Percentiles rank a stretch among this genome's conserved stretches.
These are phyloP conservation scores for Aspergillus cejpii DNA, from an alignment of 2,329 filamentous ascomycete species.

Conservation along the genomic window DNA sequence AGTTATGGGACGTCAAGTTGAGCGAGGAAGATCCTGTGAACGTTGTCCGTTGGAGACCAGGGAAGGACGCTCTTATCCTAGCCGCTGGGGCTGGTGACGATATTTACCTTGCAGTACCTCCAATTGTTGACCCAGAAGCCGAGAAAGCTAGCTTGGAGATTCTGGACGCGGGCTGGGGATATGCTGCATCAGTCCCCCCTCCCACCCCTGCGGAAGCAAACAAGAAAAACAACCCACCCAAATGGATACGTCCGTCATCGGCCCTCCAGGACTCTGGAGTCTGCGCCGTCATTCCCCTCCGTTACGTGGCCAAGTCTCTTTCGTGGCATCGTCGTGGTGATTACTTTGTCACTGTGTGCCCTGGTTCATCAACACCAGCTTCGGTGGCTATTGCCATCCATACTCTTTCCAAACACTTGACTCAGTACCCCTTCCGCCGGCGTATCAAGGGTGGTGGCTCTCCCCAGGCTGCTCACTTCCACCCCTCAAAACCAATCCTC, in stretches of 20 bases:
- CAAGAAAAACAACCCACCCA: conserved; percentile 68
- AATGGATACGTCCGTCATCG: conserved; percentile 73
- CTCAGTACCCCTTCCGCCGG: conserved; percentile 84
- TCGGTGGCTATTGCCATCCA: conserved; percentile 77
- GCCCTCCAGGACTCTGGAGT: conserved; percentile 69
- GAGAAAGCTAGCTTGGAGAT: conserved; percentile 68
- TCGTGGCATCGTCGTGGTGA: conserved; percentile 92
- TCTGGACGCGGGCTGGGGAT: conserved; percentile 86
- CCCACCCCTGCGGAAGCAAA: conserved; percentile 46
- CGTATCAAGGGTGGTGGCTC: conserved; percentile 62
- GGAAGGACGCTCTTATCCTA: conserved; percentile 70
- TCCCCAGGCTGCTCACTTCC: conserved; percentile 86
- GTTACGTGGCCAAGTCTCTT: conserved; percentile 75
- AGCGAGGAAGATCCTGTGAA: conserved; percentile 73
- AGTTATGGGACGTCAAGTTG: conserved; percentile 77
- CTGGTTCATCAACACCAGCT: conserved; percentile 47
- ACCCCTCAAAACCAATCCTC: conserved; percentile 85
- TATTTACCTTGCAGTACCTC: conserved; percentile 75
- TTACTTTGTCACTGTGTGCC: conserved; percentile 88
- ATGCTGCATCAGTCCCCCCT: conserved; percentile 58
- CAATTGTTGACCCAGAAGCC: conserved; percentile 62
- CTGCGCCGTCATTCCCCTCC: conserved; percentile 70
- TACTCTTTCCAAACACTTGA: conserved; percentile 88
- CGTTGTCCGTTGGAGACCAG: conserved; percentile 82
- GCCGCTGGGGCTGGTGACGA: conserved; percentile 79